Evolutionary conservation across 179 eudicot species (phyloP), one percentile per base, ranked within the genome.

Genomic region (Spergularia azorica): DNA sequence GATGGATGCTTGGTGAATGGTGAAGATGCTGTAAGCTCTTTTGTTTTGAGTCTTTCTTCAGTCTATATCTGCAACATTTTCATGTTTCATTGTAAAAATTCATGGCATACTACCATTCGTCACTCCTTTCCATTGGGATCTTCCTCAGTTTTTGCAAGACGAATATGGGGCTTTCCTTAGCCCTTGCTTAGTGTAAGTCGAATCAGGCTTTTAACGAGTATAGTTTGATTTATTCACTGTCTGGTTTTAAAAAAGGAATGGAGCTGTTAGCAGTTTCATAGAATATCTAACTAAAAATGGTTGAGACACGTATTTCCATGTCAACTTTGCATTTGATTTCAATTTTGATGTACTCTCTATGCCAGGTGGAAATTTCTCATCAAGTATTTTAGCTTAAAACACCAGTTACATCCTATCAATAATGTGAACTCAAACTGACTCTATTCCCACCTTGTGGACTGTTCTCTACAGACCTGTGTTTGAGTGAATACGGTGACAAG

Each of bases 111-210:
- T 72, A 65, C 97, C 97, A 6, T 86, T 84, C 56, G 82, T 87
- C 46, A 91, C 97, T 9, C 75, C 90, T 51, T 91, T 84, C 72
- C 97, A 91, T 16, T 91, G 92, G 92, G 97, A 91, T 80, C 77
- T 87, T 54, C 97, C 97, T 46, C 97, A 90, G 79, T n/a, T 55
- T 5, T 82, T 91, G 6, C 84, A 90, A 78, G 89, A 87, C 55
- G 88, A 86, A 75, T 91, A 90, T 76, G 87, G 81, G n/a, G 92
- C 94, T 60, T 91, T 90, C 60, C 82, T 86, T 51, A 88, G 91
- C 76, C 81, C 81, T 59, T 71, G 32, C 1, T 78, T 91, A 61
- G 84, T 85, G 97, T 91, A 83, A 84, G 96, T 70, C 56, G 9
- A 12, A 11, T 71, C 48, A 6, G 9, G 52, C 15, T 50, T 3